These are phyloP conservation scores for Acanthamoeba polyphaga DNA, from an alignment of 208 protist genomes.

Conservation along the genomic window DNA sequence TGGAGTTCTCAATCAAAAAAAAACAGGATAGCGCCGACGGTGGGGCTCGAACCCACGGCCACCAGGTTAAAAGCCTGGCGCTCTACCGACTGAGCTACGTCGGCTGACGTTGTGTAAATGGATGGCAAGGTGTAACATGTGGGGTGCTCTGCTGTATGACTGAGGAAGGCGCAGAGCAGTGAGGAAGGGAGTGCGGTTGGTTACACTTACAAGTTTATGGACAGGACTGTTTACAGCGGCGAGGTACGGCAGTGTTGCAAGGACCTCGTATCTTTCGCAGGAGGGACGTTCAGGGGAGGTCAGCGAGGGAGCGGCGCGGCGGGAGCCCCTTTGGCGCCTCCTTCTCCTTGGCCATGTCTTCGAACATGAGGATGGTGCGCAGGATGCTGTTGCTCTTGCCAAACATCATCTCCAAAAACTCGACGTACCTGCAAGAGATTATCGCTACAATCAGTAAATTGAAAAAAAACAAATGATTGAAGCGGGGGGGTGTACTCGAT, in stretches of 20 bases:
- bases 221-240: too few relatives aligned
- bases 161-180: too few relatives aligned
- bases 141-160: too few relatives aligned
- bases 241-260: too few relatives aligned
- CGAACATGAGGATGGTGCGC: conserved; percentile 81
- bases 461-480: not conserved
- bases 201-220: too few relatives aligned
- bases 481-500: conserved; percentile 58
- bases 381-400: conserved; percentile 27
- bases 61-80: conserved; percentile 94
- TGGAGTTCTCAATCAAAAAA: too few relatives aligned
- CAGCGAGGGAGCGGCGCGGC: conserved; percentile 69
- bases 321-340: conserved; percentile 70
- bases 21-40: not conserved
- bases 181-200: too few relatives aligned
- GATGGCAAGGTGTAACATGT: too few relatives aligned
- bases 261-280: too few relatives aligned
- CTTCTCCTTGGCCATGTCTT: conserved; percentile 76
- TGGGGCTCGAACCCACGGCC: conserved; percentile 97
- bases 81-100: conserved; percentile 62
- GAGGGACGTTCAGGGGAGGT: conserved; percentile 66
- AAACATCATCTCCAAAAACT: conserved; percentile 69
- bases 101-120: too few relatives aligned
- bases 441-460: not conserved
- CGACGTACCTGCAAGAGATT: conserved; percentile 20